Base-by-base conservation (phyloP, 176 grass and related monocot genomes). In the Cenchrus americanus region DNA sequence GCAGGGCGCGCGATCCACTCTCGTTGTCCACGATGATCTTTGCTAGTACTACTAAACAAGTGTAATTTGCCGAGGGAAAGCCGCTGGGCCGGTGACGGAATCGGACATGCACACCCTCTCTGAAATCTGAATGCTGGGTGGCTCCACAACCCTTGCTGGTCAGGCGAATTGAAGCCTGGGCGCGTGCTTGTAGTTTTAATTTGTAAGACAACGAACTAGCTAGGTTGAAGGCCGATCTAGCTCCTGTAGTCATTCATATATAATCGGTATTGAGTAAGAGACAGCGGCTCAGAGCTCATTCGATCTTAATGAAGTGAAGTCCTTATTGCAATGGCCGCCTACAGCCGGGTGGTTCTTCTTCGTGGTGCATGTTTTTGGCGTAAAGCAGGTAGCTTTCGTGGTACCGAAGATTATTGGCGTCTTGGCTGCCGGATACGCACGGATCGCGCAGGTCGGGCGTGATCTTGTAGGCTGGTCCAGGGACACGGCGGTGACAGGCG, bases 391-490 rank as follows among this genome's bases (percentile, higher is more conserved):
- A 46, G 14, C 26, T 30, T 27, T 54, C 70, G 60, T 60, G 17
- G 52, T 42, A 61, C 68, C 51, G 65, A 41, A 58, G 14, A 23
- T 71, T 57, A 32, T 64, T 57, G 47, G 51, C 21, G 43, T 46
- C 44, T 37, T 83, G 47, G 46, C 68, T 15, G 75, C 67, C 19
- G 51, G 53, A 69, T 41, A 60, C 10, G 47, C 12, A 41, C 82
- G 58, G 87, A 24, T 81, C 77, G 76, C 77, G 71, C 77, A 24
- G 70, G 62, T 47, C 52, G 30, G 70, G 19, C 44, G 87, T 53
- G 78, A 89, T 77, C 55, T 22, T 85, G 87, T 68, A 49, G 54
- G 71, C 54, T 5, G 78, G 41, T 57, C 51, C 78, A 65, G 64
- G 24, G 59, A 37, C 88, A 81, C 14, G 18, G 37, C 8, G 59